phyloP scores from a whole-genome alignment of 257 asterid species.

The Solanum neorickii region DNA sequence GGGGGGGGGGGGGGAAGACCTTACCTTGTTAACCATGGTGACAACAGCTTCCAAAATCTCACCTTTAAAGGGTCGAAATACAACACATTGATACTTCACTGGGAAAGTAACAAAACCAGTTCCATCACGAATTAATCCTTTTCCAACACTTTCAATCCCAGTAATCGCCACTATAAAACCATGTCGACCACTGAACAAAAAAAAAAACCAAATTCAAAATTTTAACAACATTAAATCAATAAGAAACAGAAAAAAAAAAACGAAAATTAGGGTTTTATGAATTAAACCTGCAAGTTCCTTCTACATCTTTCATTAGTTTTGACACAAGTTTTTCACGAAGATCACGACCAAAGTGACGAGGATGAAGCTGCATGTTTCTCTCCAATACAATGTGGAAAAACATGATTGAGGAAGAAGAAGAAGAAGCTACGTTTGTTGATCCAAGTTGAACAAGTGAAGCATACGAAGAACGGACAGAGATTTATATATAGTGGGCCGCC shows the following conservation, averaged over 20 bases:
- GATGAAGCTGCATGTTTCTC: conserved; percentile 95
- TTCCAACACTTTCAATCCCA: conserved; percentile 82
- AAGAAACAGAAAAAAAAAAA: background rate
- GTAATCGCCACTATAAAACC: conserved; percentile 95
- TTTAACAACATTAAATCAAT: background rate
- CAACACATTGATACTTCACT: conserved; percentile 85
- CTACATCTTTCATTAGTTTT: conserved; percentile 94
- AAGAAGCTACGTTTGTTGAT: background rate
- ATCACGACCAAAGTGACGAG: conserved; percentile 97
- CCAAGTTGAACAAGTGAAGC: background rate
- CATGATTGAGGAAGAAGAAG: conserved; percentile 15
- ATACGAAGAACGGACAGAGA: background rate
- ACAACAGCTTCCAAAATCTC: conserved; percentile 91
- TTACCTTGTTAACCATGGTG: conserved; percentile 87
- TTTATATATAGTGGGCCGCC: background rate
- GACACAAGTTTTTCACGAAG: conserved; percentile 84
- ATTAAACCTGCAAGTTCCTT: conserved; percentile 89
- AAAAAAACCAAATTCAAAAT: background rate
- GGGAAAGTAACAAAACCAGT: conserved; percentile 92
- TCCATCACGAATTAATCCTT: conserved; percentile 91
- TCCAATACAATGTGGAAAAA: conserved; percentile 89
- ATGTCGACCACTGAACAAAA: conserved; percentile 61
- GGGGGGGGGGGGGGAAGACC: background rate
- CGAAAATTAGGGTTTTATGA: background rate
- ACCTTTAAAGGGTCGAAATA: conserved; percentile 91